These are phyloP conservation scores for Aspergillus bridgeri DNA, from an alignment of 495 filamentous ascomycete species.

Conservation along the genomic window DNA sequence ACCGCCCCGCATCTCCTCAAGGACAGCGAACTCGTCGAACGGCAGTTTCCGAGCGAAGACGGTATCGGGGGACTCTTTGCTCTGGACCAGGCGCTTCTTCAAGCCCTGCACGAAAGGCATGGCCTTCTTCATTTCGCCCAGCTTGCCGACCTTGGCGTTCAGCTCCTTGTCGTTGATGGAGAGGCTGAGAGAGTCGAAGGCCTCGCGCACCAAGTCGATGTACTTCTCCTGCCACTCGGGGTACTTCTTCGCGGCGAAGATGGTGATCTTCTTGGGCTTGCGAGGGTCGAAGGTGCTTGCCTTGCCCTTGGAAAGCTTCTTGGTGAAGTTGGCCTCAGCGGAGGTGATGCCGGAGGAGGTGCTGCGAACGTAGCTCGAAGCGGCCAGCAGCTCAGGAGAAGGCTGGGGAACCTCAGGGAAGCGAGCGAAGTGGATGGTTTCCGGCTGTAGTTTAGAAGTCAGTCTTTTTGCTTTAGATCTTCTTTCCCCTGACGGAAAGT, in stretches of 20 bases:
- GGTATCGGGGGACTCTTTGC: constrained; percentile 49
- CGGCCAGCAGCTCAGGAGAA: constrained; percentile 62
- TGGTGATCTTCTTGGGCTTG: constrained; percentile 85
- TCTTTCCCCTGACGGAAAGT: not conserved
- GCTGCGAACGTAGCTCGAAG: constrained; percentile 72
- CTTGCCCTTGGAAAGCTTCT: constrained; percentile 85
- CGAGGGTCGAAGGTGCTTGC: constrained; percentile 75
- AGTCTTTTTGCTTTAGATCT: not conserved
- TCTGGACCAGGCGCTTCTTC: constrained; percentile 70
- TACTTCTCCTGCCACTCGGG: constrained; percentile 91
- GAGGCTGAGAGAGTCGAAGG: constrained; percentile 54
- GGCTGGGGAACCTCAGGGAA: constrained; percentile 71
- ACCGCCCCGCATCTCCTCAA: constrained; percentile 56
- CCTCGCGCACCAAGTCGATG: constrained; percentile 72
- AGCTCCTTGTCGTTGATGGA: constrained; percentile 74
- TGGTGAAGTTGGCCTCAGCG: constrained; percentile 79
- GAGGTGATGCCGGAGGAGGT: constrained; percentile 78
- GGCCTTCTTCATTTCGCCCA: constrained; percentile 90
- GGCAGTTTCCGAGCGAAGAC: constrained; percentile 79
- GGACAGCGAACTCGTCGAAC: constrained; percentile 77
- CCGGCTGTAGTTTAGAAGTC: constrained; percentile 30
- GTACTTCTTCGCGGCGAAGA: constrained; percentile 74
- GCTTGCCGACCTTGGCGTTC: constrained; percentile 67
- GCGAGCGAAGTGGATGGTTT: constrained; percentile 72
- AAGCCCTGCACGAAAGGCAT: constrained; percentile 94